These are phyloP conservation scores for Diutina catenulata DNA, from an alignment of 1,139 yeast genomes.

Conservation along the genomic window DNA sequence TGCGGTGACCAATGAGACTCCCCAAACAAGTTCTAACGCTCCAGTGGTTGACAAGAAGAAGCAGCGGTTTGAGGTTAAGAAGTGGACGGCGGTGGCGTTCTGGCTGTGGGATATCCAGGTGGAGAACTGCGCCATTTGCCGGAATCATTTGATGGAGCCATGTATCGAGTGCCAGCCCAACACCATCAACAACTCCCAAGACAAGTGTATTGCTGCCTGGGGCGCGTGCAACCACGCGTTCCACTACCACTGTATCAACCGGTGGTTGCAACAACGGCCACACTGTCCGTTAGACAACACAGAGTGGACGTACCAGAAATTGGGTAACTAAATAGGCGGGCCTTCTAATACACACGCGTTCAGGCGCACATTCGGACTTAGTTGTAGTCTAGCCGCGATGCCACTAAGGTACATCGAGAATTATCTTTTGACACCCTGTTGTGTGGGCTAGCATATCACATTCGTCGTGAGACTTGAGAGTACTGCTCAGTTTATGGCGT, in stretches of 20 bases:
- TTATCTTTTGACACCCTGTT: too few relatives aligned
- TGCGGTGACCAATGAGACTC: not conserved
- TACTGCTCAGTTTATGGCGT: too few relatives aligned
- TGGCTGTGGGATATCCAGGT: conserved; percentile 98
- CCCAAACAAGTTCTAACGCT: not conserved
- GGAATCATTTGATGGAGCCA: conserved; percentile 97
- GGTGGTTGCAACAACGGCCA: conserved; percentile 95
- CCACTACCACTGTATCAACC: conserved; percentile 88
- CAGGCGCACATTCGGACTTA: too few relatives aligned
- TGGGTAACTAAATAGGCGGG: conserved; percentile 37
- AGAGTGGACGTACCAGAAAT: conserved; percentile 84
- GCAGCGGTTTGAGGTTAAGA: conserved; percentile 36
- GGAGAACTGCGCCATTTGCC: conserved; percentile 96
- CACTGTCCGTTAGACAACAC: conserved; percentile 96
- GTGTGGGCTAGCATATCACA: too few relatives aligned
- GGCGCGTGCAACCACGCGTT: conserved; percentile 93
- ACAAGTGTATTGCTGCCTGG: conserved; percentile 94
- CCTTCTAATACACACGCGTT: too few relatives aligned
- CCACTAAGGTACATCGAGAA: too few relatives aligned
- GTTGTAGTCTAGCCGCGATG: too few relatives aligned
- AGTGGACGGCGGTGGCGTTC: conserved; percentile 97
- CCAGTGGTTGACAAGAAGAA: conserved; percentile 14
- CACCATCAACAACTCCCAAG: conserved; percentile 48
- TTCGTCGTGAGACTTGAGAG: too few relatives aligned
- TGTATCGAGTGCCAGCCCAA: conserved; percentile 96